These are phyloP conservation scores for Saturnispora besseyi DNA, from an alignment of 805 yeast species.

Conservation along the genomic window DNA sequence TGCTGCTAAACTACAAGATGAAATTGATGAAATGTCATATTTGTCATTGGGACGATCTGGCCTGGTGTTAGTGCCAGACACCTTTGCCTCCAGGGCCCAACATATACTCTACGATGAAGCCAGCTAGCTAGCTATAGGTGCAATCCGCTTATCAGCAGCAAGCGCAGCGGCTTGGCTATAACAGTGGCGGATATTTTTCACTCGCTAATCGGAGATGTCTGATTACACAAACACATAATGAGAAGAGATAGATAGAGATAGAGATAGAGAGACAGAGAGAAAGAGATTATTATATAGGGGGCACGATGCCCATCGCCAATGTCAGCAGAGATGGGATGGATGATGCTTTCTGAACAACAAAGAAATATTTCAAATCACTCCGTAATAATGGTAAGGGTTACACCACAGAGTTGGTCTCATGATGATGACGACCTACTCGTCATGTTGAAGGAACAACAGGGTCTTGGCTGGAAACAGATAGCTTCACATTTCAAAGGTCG, in stretches of 20 bases:
- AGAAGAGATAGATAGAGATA: not conserved
- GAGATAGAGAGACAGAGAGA: not conserved
- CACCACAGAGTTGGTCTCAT: slow-evolving; percentile 60
- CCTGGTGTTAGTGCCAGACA: slow-evolving; percentile 49
- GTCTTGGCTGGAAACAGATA: slow-evolving; percentile 85
- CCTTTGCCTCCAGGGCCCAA: slow-evolving; percentile 18
- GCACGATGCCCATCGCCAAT: not conserved
- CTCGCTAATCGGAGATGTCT: not conserved
- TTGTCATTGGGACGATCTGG: slow-evolving; percentile 54
- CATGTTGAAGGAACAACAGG: slow-evolving; percentile 70
- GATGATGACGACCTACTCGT: slow-evolving; percentile 64
- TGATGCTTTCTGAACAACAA: too few species aligned
- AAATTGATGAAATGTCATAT: slow-evolving; percentile 44
- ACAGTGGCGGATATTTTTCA: not conserved
- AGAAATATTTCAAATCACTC: too few species aligned
- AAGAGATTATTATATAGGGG: not conserved
- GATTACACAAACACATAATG: not conserved
- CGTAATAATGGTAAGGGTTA: not conserved
- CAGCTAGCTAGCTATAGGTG: too few species aligned
- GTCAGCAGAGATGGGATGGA: too few species aligned
- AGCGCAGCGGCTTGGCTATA: not conserved
- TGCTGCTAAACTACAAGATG: slow-evolving; percentile 36
- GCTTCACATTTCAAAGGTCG: slow-evolving; percentile 67
- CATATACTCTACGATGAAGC: not conserved
- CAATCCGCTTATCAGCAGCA: slow-evolving; percentile 1